phyloP scores from a whole-genome alignment of 1,139 yeast genomes.

The Blastobotrys serpentis region DNA sequence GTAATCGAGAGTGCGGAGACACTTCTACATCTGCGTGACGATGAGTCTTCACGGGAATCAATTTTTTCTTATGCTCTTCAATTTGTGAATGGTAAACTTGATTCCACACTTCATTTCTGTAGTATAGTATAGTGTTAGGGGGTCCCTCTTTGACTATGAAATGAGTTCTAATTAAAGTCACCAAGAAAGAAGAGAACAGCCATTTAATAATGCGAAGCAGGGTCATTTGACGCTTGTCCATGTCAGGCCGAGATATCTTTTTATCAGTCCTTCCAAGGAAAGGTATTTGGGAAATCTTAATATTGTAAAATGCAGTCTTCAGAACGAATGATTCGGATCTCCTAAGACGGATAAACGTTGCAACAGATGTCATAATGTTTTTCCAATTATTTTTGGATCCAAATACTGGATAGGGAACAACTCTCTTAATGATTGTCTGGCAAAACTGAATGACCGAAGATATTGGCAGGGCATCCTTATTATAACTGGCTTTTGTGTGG shows the following conservation, averaged over 20 bases:
- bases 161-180: slow-evolving; percentile 50
- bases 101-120: slow-evolving; percentile 62
- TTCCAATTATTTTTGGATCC: slow-evolving; percentile 56
- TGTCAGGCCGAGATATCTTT: slow-evolving; percentile 18
- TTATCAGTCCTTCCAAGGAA: slow-evolving; percentile 45
- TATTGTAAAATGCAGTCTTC: slow-evolving; percentile 33
- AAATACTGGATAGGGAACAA: slow-evolving; percentile 55
- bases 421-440: slow-evolving; percentile 25
- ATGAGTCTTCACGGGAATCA: slow-evolving; percentile 11
- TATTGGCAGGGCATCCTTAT: slow-evolving; percentile 6
- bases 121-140: slow-evolving; percentile 49
- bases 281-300: slow-evolving; percentile 43
- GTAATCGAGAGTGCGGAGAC: not conserved
- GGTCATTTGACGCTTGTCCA: slow-evolving; percentile 30
- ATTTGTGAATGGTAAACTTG: slow-evolving; percentile 37
- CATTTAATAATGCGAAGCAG: slow-evolving; percentile 52
- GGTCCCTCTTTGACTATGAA: slow-evolving; percentile 65
- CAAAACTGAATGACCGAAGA: slow-evolving; percentile 19
- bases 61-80: slow-evolving; percentile 18
- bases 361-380: slow-evolving; percentile 42
- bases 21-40: not conserved
- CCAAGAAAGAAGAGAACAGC: slow-evolving; percentile 53
- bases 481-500: not conserved
- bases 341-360: slow-evolving; percentile 42
- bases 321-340: slow-evolving; percentile 36